These are phyloP conservation scores for Mortierella sp. DNA, from an alignment of 371 early-diverging fungal genomes.

Conservation along the genomic window DNA sequence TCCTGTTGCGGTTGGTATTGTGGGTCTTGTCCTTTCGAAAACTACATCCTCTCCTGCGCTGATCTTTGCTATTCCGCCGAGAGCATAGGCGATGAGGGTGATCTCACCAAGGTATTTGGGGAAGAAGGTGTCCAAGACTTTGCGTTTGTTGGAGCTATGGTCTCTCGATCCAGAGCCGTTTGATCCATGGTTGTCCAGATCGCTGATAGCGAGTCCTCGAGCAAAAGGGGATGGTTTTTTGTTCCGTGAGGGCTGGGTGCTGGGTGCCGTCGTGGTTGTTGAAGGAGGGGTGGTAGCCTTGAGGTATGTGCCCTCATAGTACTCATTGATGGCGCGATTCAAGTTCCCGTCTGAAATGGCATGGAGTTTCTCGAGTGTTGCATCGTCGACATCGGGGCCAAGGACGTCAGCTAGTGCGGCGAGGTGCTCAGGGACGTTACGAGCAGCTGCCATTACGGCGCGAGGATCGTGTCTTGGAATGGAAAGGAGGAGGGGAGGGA, in stretches of 20 bases:
- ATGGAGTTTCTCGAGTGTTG: constrained; percentile 40
- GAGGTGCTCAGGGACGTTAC: constrained; percentile 30
- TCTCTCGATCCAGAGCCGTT: background rate
- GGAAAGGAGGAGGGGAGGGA: background rate
- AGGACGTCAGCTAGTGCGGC: constrained; percentile 35
- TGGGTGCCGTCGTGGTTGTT: background rate
- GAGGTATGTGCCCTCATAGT: constrained; percentile 40
- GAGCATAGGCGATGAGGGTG: constrained; percentile 45
- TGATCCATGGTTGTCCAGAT: background rate
- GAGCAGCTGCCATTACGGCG: constrained; percentile 19
- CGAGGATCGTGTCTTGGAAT: background rate
- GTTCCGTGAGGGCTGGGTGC: background rate
- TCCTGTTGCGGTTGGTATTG: constrained; percentile 18
- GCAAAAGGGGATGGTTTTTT: background rate
- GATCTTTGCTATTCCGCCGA: constrained; percentile 47
- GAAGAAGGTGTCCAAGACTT: constrained; percentile 31
- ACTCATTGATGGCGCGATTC: constrained; percentile 46
- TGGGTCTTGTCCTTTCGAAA: constrained; percentile 37
- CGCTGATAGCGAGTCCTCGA: background rate
- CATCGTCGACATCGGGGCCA: constrained; percentile 43
- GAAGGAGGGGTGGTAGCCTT: constrained; percentile 11
- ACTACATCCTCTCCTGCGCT: constrained; percentile 40
- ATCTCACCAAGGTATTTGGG: constrained; percentile 49
- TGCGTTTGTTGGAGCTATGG: constrained; percentile 20
- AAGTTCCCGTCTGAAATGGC: constrained; percentile 39